Evolutionary conservation across 768 basidiomycete genomes (phyloP), one percentile per base, ranked within the genome.

Genomic region (Mycena chlorophos): DNA sequence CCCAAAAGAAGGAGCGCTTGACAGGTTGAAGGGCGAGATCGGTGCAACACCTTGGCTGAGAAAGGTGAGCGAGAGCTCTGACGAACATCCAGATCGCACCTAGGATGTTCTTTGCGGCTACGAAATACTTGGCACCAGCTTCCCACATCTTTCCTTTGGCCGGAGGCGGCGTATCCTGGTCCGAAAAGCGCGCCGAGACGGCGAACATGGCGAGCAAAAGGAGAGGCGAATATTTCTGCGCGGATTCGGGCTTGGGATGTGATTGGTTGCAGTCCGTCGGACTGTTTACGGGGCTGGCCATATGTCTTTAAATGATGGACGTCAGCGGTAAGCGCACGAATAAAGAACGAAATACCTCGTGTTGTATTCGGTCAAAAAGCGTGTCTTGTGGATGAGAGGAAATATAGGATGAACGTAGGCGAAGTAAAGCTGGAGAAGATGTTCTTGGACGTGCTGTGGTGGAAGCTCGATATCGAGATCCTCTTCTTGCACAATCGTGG

Each of bases 321-420:
- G 53, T 22, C 52, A 31, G 16, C 5, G 17, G 12, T 19, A 46
- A 29, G 52, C 1, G 50, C 8, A 52, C 28, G 30, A 55, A 60
- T 22, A 52, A 34, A 4, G 25, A 4, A 25, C 10, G 4, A 23
- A 50, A 62, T 61, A 84, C 85, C 78, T 79, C 16, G 73, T 69
- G 34, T 76, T 72, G 65, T 83, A 93, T 58, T 88, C 85, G 17
- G 79, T 69, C 61, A 89, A 67, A 68, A 94, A 92, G 20, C 81
- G 78, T 13, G 70, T 72, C 69, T 86, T 89, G 69, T 90, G 83
- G n/a, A 94, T 71, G 43, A 94, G 77, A 5, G 93, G 94, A 63
- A 90, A 89, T 50, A 85, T 77, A 5, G 93, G 91, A 62, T 95
- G 92, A 27, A 89, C 85, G 64, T 91, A 88, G 12, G 82, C 82